These are phyloP conservation scores for Leptographium wingfieldii DNA, from an alignment of 2,329 filamentous ascomycete genomes.

Conservation along the genomic window DNA sequence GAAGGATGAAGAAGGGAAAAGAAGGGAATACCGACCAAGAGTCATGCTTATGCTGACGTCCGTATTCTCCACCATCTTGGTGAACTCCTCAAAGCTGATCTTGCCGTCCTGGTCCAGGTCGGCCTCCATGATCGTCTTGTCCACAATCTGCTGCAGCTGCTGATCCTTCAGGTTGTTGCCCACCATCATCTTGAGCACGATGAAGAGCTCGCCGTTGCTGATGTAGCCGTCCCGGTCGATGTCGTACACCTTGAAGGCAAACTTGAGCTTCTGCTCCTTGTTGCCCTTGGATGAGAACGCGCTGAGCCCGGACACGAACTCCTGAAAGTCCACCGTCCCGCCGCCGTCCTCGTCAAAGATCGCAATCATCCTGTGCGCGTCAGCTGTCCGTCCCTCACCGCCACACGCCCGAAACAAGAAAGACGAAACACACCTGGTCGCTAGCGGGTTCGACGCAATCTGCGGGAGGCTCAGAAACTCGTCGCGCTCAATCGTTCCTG, in stretches of 20 bases:
- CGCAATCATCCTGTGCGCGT: slow-evolving; percentile 69
- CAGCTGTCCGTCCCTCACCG: neutral
- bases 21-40: slow-evolving; percentile 33
- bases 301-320: slow-evolving; percentile 89
- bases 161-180: slow-evolving; percentile 98
- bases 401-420: too few relatives aligned
- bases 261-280: slow-evolving; percentile 95
- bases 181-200: slow-evolving; percentile 99
- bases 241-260: slow-evolving; percentile 99
- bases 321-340: slow-evolving; percentile 95
- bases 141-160: slow-evolving; percentile 97
- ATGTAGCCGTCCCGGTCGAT: slow-evolving; percentile 98
- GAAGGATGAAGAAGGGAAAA: neutral
- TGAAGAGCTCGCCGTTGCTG: slow-evolving; percentile 97
- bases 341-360: slow-evolving; percentile 99
- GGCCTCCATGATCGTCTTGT: slow-evolving; percentile 99
- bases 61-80: slow-evolving; percentile 96
- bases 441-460: slow-evolving; percentile 94
- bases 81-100: slow-evolving; percentile 99
- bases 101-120: slow-evolving; percentile 92
- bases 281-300: slow-evolving; percentile 97
- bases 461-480: slow-evolving; percentile 95
- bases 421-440: slow-evolving; percentile 56
- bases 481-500: slow-evolving; percentile 94
- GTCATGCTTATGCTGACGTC: slow-evolving; percentile 66